These are phyloP conservation scores for Pythium coloratum DNA, from an alignment of 352 stramenopile species.

Conservation along the genomic window DNA sequence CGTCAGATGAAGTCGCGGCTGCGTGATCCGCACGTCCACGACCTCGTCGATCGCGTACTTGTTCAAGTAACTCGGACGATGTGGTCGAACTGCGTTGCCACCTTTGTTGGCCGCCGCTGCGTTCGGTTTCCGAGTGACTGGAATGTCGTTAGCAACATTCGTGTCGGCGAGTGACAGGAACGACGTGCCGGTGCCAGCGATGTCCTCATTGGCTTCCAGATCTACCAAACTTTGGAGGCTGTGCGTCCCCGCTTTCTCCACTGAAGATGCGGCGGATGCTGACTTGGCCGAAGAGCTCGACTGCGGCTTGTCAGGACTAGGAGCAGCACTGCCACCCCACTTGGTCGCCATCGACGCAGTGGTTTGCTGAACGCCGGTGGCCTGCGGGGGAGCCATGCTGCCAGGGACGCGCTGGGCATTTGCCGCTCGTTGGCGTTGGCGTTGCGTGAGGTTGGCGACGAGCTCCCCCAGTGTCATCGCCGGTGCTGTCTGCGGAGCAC, in stretches of 20 bases:
- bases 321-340: background rate
- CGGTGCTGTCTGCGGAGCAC: background rate
- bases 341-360: background rate
- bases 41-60: constrained; percentile 27
- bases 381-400: background rate
- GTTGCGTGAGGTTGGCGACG: background rate
- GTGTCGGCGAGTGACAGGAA: constrained; percentile 16
- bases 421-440: background rate
- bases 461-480: background rate
- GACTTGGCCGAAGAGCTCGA: background rate
- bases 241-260: background rate
- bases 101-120: background rate
- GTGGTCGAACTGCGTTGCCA: background rate
- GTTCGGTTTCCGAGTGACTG: background rate
- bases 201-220: background rate
- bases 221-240: background rate
- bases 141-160: constrained; percentile 9
- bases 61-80: constrained; percentile 10
- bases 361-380: background rate
- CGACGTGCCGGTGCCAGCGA: constrained; percentile 6
- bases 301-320: background rate
- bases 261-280: background rate
- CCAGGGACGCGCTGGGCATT: background rate
- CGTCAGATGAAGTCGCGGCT: constrained; percentile 54
- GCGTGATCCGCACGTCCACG: constrained; percentile 36